These are phyloP conservation scores for Xylariaceae sp. DNA, from an alignment of 2,329 filamentous ascomycete genomes.

Conservation along the genomic window DNA sequence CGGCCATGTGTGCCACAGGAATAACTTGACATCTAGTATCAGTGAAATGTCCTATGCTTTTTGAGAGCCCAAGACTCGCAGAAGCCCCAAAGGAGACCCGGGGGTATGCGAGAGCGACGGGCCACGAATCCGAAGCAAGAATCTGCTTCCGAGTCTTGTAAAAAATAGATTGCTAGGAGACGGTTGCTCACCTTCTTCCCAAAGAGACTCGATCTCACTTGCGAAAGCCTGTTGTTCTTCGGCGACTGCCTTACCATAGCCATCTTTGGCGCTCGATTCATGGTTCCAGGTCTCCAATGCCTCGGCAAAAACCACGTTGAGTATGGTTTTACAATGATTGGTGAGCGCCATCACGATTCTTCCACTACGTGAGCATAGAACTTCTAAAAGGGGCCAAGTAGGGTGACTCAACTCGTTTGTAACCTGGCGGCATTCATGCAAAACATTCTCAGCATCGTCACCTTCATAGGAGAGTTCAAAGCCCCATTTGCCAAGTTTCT, in stretches of 20 bases:
- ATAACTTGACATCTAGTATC: conserved; percentile 13
- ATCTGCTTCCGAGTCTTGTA: no score
- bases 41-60: no score
- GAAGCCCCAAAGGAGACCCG: no score
- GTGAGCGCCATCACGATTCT: conserved; percentile 13
- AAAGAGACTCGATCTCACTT: conserved; percentile 28
- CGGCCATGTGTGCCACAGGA: conserved; percentile 30
- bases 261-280: background rate
- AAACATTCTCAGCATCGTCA: conserved; percentile 6
- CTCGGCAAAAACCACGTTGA: conserved; percentile 10
- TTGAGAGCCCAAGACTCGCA: no score
- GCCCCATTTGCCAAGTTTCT: background rate
- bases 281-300: conserved; percentile 10
- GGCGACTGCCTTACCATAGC: conserved; percentile 8
- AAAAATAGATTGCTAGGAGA: no score
- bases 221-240: conserved; percentile 20
- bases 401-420: conserved; percentile 21
- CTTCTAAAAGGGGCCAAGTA: background rate
- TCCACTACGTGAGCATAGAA: background rate
- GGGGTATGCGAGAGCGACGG: no score
- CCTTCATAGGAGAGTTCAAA: conserved; percentile 5
- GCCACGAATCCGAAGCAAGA: no score
- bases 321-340: conserved; percentile 7
- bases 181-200: conserved; percentile 22
- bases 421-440: conserved; percentile 19